Evolutionary conservation across 192 early-diverging fungal genomes (phyloP).

Genomic region (Piromyces sp.): DNA sequence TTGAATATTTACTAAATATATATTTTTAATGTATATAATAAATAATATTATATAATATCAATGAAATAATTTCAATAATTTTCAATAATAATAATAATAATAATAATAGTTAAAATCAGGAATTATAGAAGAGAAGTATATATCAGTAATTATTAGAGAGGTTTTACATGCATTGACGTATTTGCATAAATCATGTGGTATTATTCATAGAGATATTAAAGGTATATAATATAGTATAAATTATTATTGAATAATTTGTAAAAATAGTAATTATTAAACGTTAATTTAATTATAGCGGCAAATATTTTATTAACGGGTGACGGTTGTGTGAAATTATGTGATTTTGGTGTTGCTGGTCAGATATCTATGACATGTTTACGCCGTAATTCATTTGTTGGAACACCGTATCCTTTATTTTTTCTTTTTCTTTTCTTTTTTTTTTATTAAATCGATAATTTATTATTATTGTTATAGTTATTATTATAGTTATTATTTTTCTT

Average conservation of each 20-base stretch:
- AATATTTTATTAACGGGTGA: conserved; percentile 31
- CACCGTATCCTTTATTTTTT: conserved; percentile 41
- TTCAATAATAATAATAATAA: too few species aligned
- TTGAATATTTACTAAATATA: too few species aligned
- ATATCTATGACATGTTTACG: conserved; percentile 17
- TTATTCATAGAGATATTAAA: conserved; percentile 97
- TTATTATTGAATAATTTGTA: too few species aligned
- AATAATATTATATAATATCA: background rate
- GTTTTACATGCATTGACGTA: conserved; percentile 76
- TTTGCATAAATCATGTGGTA: conserved; percentile 71
- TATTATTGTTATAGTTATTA: too few species aligned
- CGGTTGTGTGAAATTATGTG: conserved; percentile 31
- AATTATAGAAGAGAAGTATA: conserved; percentile 72
- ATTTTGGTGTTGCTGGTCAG: conserved; percentile 45
- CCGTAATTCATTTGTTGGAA: conserved; percentile 89
- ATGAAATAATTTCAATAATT: too few species aligned
- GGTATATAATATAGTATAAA: conserved; percentile 26
- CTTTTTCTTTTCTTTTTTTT: too few species aligned
- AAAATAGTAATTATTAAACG: too few species aligned
- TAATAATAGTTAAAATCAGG: conserved; percentile 50
- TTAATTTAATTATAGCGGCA: conserved; percentile 33
- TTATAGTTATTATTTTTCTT: too few species aligned
- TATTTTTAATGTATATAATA: background rate
- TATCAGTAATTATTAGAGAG: conserved; percentile 73
- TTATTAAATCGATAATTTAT: conserved; percentile 1